These are phyloP conservation scores for Diaporthe citri DNA, from an alignment of 2,329 filamentous ascomycete genomes.

Conservation along the genomic window DNA sequence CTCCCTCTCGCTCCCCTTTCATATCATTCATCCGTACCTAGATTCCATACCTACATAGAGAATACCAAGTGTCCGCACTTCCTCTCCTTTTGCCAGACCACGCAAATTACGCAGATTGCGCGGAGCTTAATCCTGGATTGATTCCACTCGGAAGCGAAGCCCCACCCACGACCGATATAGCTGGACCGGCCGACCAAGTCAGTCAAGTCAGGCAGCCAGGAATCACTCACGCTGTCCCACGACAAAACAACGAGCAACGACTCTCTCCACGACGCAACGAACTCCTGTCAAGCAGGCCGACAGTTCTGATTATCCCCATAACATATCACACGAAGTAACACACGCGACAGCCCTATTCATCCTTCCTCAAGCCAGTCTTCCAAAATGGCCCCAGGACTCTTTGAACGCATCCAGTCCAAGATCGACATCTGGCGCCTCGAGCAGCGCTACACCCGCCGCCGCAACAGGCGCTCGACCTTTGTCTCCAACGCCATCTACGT, in stretches of 20 bases:
- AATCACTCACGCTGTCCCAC: not conserved
- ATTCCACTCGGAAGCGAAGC: constrained; percentile 33
- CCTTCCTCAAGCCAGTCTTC: not conserved
- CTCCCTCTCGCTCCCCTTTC: not conserved
- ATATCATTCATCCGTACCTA: not conserved
- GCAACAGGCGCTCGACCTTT: constrained; percentile 88
- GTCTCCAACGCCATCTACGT: constrained; percentile 91
- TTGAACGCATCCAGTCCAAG: constrained; percentile 74
- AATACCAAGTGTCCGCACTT: not conserved
- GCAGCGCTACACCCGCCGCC: constrained; percentile 92
- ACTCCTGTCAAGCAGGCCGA: not conserved
- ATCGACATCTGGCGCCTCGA: constrained; percentile 95
- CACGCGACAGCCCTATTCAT: not conserved
- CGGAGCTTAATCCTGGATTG: constrained; percentile 32
- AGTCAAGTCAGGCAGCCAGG: constrained; percentile 12
- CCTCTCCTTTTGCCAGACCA: not conserved
- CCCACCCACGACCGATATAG: constrained; percentile 19
- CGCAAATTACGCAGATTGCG: constrained; percentile 24
- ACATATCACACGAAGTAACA: not conserved
- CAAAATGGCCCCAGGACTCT: constrained; percentile 63
- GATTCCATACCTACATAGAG: not conserved
- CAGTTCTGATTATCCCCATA: not conserved
- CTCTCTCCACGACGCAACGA: constrained; percentile 20
- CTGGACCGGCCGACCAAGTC: not conserved
- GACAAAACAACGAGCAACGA: constrained; percentile 5